A percentile compares a stretch with the other conserved stretches of the same genome.
Conservation (phyloP, 2,329 filamentous ascomycete genomes). For the Colletotrichum tamarilloi region DNA sequence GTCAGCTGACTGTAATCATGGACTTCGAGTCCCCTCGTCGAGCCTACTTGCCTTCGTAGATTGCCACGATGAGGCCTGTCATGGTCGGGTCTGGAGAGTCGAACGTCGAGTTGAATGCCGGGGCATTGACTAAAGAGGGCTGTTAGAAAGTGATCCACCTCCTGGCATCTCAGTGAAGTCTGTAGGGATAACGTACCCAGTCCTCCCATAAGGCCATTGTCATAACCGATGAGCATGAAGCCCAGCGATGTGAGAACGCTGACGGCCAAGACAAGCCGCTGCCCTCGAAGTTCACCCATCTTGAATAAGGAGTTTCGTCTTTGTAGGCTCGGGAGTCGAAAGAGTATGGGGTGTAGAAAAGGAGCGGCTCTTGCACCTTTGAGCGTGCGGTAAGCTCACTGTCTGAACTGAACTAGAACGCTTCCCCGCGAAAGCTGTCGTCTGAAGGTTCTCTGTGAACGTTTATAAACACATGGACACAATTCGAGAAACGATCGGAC, state of each 20-base stretch:
- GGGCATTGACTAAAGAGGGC: slow-evolving; percentile 47
- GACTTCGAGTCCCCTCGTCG: not conserved
- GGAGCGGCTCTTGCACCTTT: not conserved
- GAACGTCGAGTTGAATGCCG: slow-evolving; percentile 54
- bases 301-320: not conserved
- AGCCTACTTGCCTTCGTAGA: slow-evolving; percentile 50
- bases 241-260: slow-evolving; percentile 57
- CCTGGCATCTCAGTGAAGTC: no score
- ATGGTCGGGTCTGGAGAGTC: slow-evolving; percentile 51
- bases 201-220: slow-evolving; percentile 58
- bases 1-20: not conserved
- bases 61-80: slow-evolving; percentile 59
- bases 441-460: slow-evolving; percentile 3
- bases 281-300: slow-evolving; percentile 41
- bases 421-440: not conserved
- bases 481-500: not conserved
- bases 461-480: slow-evolving; percentile 14
- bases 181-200: slow-evolving; percentile 37
- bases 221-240: slow-evolving; percentile 60
- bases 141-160: slow-evolving; percentile 27
- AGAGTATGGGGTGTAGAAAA: not conserved
- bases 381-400: not conserved
- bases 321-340: not conserved
- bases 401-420: no score
- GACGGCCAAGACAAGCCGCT: slow-evolving; percentile 53